Evolutionary conservation across 2,329 filamentous ascomycete genomes (phyloP), one percentile per base, ranked within the genome.

Genomic region (Chrysosporium queenslandicum): DNA sequence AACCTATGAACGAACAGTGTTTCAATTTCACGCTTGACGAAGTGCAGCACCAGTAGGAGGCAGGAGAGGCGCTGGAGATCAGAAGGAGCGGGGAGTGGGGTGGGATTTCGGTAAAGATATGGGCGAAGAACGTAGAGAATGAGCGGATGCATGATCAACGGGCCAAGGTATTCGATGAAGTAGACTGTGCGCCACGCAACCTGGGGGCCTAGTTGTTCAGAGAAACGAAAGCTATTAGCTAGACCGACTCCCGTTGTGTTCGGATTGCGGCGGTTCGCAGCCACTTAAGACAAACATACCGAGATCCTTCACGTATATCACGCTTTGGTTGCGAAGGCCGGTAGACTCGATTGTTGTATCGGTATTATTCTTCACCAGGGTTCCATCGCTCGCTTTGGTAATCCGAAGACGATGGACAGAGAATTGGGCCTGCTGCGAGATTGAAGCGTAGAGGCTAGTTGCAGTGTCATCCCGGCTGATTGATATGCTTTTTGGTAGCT

Each of bases 1-100:
- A 98, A 98, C 66, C 87, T 88, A 77, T 98, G 92, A 56, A 98
- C 80, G 67, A 92, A 95, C 56, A 95, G 66, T 0, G 92, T 97
- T 74, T 98, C 92, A 59, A 87, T 77, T 74, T 98, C 92, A 65
- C 92, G 89, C 79, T 98, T 98, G 66, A 87, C 59, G 70, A 96
- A 98, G 76, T 98, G 92, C 11, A 85, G 69, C 53, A 82, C 73
- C 62, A 95, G 80, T 67, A 95, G 80, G 55, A 73, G 72, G 66
- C 89, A 85, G 47, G 83, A 78, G 48, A 95, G 75, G 61, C 78
- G 80, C 71, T 98, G 92, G 2, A 74, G 72, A 66, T 65, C 78
- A 73, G 77, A 92, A 63, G 75, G 74, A 39, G 72, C 68, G 37
- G 61, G 76, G 64, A 65, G 73, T 63, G 62, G 68, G 66, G 61